Evolutionary conservation across 495 filamentous ascomycete species (phyloP).

Genomic region (Aspergillus sparsus): DNA sequence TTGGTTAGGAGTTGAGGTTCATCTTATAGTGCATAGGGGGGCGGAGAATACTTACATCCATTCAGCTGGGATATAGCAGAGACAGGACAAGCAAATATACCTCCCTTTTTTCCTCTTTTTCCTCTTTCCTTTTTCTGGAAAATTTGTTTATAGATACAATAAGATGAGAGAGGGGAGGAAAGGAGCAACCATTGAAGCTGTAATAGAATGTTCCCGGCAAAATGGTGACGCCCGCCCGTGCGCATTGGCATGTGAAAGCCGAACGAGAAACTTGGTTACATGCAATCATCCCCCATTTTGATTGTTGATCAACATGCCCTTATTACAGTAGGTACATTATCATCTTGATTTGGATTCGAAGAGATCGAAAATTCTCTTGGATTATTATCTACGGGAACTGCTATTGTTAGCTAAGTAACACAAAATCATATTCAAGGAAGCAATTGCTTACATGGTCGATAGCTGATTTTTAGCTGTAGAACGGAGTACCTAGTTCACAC

Average conservation of each 20-base stretch:
- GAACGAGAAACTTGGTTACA: not conserved
- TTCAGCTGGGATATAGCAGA: not conserved
- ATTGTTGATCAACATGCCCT: too few species aligned
- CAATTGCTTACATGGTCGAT: too few species aligned
- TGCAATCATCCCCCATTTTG: too few species aligned
- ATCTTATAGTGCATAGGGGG: not conserved
- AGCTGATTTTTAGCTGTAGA: too few species aligned
- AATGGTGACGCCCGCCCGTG: slow-evolving; percentile 14
- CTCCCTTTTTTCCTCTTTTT: too few species aligned
- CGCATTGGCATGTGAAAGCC: slow-evolving; percentile 19
- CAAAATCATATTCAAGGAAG: too few species aligned
- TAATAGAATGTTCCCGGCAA: slow-evolving; percentile 14
- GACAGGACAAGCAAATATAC: not conserved
- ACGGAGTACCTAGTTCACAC: too few species aligned
- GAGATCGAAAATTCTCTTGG: too few species aligned
- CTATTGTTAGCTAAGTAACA: too few species aligned
- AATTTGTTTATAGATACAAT: not conserved
- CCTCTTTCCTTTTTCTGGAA: not conserved
- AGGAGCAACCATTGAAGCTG: slow-evolving; percentile 4
- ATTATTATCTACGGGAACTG: too few species aligned
- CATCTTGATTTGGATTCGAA: too few species aligned
- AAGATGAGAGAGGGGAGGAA: slow-evolving; percentile 8
- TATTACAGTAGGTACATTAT: too few species aligned
- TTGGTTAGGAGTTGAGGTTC: slow-evolving; percentile 18
- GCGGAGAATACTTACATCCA: slow-evolving; percentile 16